Conservation (phyloP, 1,139 yeast species). For the Scheffersomyces insectosa region DNA sequence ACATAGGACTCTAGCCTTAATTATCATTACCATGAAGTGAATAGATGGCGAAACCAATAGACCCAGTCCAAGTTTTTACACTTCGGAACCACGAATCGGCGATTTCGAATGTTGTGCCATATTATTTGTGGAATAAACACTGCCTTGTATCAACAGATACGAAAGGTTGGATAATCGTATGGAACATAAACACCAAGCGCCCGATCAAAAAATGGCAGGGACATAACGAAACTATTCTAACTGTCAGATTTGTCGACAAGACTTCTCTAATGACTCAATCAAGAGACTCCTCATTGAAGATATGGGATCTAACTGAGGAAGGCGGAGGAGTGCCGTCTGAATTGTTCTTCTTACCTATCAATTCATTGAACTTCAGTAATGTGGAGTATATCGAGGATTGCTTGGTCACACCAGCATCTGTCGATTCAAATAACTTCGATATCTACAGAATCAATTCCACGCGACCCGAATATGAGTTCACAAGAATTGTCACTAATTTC, state of each 20-base stretch:
- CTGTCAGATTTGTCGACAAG: conserved; percentile 24
- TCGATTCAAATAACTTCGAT: conserved; percentile 55
- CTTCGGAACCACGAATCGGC: conserved; percentile 13
- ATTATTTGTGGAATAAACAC: conserved; percentile 15
- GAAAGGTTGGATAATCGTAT: conserved; percentile 49
- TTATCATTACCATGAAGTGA: neutral
- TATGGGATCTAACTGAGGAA: conserved; percentile 42
- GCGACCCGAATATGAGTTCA: conserved; percentile 17
- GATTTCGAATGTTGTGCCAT: conserved; percentile 8
- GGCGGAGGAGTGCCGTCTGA: conserved; percentile 3
- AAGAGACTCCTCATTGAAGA: conserved; percentile 49
- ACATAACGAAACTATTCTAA: conserved; percentile 47
- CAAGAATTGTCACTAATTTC: conserved; percentile 29
- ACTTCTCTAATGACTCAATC: conserved; percentile 52
- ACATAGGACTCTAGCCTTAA: neutral
- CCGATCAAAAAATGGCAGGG: conserved; percentile 50
- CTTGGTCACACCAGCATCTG: conserved; percentile 53
- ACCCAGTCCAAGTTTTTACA: conserved; percentile 7
- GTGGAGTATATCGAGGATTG: conserved; percentile 31
- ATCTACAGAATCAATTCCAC: conserved; percentile 35
- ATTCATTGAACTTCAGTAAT: conserved; percentile 58
- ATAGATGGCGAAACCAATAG: neutral
- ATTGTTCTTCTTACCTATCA: conserved; percentile 48
- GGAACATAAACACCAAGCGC: conserved; percentile 49
- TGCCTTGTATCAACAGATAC: conserved; percentile 42